phyloP scores from a whole-genome alignment of 1,284 basidiomycete species.

The Tylopilus orsonianus region DNA sequence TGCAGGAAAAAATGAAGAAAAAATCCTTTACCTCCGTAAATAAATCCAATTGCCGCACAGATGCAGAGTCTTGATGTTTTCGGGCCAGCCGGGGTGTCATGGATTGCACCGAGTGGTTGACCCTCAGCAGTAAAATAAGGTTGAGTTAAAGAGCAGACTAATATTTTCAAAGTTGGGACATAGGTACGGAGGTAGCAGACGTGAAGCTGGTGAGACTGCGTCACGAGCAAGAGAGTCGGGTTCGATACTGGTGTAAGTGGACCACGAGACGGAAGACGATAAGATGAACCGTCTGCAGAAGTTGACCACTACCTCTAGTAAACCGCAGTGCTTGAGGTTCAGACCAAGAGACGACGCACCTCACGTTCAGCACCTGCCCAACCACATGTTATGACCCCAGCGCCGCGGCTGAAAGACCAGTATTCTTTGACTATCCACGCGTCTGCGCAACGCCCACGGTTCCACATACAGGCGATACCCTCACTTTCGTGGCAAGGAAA shows the following conservation, averaged over 20 bases:
- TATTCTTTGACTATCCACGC: conserved; percentile 60
- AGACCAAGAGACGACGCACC: conserved; percentile 36
- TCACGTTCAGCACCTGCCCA: conserved; percentile 65
- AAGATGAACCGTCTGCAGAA: conserved; percentile 40
- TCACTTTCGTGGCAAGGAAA: conserved; percentile 58
- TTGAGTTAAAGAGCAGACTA: conserved; percentile 50
- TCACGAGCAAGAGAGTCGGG: conserved; percentile 55
- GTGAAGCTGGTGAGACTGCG: conserved; percentile 51
- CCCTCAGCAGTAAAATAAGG: conserved; percentile 37
- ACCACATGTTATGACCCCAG: conserved; percentile 55
- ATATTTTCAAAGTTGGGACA: conserved; percentile 38
- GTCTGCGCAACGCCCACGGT: conserved; percentile 53
- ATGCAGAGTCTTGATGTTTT: conserved; percentile 52
- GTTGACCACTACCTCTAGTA: conserved; percentile 45
- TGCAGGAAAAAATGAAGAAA: not conserved
- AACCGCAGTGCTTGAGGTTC: not conserved
- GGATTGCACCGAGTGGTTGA: conserved; percentile 26
- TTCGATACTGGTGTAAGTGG: conserved; percentile 49
- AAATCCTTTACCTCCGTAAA: conserved; percentile 56
- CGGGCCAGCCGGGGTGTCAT: conserved; percentile 37
- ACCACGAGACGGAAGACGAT: conserved; percentile 53
- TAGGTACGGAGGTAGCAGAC: conserved; percentile 51
- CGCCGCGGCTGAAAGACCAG: conserved; percentile 52
- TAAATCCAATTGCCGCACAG: conserved; percentile 61
- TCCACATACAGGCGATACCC: conserved; percentile 68